Evolutionary conservation across 352 stramenopile genomes (phyloP), one percentile per base, ranked within the genome.

Genomic region (Globisporangium ultimum): DNA sequence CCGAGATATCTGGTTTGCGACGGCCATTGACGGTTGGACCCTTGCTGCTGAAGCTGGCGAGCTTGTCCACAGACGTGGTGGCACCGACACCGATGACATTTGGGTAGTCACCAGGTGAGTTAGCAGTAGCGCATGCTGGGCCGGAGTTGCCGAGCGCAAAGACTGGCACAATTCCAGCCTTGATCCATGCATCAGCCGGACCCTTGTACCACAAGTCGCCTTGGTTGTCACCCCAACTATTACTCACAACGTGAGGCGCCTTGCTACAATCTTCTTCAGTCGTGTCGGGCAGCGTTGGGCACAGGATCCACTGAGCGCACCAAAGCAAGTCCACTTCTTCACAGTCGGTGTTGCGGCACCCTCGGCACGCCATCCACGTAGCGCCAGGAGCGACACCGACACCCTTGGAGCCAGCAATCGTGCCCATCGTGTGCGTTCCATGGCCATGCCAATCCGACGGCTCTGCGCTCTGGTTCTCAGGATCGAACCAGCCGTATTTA

Each of bases 81-180:
- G 60, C 55, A 17, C 65, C 65, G 21, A 72, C 65, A 13, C 46
- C 55, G 22, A 72, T 70, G 24, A 72, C 65, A 21, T 63, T 55
- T 34, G 50, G 28, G 49, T 71, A 73, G 15, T 63, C 55, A 59
- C 58, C 58, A 14, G 66, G 62, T 3, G 38, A 43, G 38, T 43
- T 22, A 15, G 18, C 22, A 53, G 54, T 21, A 15, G 24, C 3
- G 38, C 38, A 43, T 3, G 10, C 14, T 43, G 38, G 38, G 10
- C 38, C 38, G 38, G 11, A 17, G 38, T 43, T 43, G 8, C 38
- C 38, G 14, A 17, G 11, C 10, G 11, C 38, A 17, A 43, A 43
- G 11, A 43, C 38, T 10, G 38, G 38, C 38, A 43, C 38, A 43
- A 43, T 43, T 17, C 38, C 38, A 43, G 38, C 38, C 38, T 43